These are phyloP conservation scores for Dictyostelium purpureum DNA, from an alignment of 78 protist genomes.

Conservation along the genomic window DNA sequence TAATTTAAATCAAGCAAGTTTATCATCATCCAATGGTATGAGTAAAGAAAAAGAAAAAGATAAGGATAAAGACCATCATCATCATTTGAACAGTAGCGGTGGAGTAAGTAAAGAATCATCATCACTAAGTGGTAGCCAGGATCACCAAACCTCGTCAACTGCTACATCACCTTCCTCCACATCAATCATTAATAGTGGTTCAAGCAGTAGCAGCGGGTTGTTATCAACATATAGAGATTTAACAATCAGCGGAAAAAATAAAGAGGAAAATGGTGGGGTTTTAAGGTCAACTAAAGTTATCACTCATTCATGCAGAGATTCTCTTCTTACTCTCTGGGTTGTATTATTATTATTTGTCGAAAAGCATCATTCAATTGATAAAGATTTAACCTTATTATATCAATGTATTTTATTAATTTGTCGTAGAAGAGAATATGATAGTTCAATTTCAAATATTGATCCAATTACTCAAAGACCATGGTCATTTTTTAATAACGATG, in stretches of 20 bases:
- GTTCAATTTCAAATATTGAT: not conserved
- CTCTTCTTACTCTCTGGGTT: constrained; percentile 28
- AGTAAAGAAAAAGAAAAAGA: not conserved
- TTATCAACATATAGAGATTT: constrained; percentile 8
- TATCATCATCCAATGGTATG: not conserved
- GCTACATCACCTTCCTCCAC: constrained; percentile 11
- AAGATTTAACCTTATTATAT: constrained; percentile 5
- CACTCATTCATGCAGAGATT: constrained; percentile 24
- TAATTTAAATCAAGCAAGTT: not conserved
- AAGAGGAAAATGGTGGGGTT: not conserved
- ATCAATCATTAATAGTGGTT: not conserved
- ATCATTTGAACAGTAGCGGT: not conserved
- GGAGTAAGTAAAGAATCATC: too few species aligned
- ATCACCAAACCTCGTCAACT: too few species aligned
- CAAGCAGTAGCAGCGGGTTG: not conserved
- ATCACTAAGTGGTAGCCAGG: not conserved
- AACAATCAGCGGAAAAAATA: not conserved
- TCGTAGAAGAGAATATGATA: constrained; percentile 51
- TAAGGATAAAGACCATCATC: not conserved
- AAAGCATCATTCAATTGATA: not conserved
- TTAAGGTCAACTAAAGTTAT: not conserved
- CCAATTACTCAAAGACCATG: constrained; percentile 59
- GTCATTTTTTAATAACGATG: constrained; percentile 15
- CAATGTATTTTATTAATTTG: constrained; percentile 33
- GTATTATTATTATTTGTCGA: constrained; percentile 12